phyloP scores from a whole-genome alignment of 352 stramenopile species.

The Pythium aristosporum region DNA sequence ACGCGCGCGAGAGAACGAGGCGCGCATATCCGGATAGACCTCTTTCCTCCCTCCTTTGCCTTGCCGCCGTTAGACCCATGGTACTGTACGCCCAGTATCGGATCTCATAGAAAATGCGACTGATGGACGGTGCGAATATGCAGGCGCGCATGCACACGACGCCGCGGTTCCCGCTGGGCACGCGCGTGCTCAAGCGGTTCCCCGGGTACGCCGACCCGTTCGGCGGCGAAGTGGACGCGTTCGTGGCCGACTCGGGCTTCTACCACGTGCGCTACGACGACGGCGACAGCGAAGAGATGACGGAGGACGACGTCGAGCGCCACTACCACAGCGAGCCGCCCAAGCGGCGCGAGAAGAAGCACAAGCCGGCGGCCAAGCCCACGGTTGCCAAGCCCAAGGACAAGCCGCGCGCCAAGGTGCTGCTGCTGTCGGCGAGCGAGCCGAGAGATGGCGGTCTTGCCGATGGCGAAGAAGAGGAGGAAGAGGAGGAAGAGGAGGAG shows the following conservation, averaged over 20 bases:
- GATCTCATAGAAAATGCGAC: neutral
- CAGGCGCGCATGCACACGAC: constrained; percentile 50
- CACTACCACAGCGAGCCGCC: constrained; percentile 32
- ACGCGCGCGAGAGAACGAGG: neutral
- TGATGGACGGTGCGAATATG: neutral
- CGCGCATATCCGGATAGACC: neutral
- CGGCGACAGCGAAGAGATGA: constrained; percentile 82
- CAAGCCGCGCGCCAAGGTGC: constrained; percentile 17
- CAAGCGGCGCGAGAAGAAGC: constrained; percentile 8
- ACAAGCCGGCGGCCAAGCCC: neutral
- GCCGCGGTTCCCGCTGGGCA: constrained; percentile 59
- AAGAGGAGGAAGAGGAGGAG: constrained; percentile 13
- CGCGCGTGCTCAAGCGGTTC: constrained; percentile 70
- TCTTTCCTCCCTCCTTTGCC: neutral
- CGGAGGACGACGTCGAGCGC: constrained; percentile 57
- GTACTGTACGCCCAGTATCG: neutral
- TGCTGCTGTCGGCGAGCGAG: constrained; percentile 9
- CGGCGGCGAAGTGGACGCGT: constrained; percentile 53
- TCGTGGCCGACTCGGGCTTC: constrained; percentile 47
- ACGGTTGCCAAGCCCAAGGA: neutral
- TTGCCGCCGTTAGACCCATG: neutral
- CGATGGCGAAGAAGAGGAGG: constrained; percentile 24
- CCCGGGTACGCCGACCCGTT: constrained; percentile 60
- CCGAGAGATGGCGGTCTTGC: constrained; percentile 22
- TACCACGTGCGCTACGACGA: constrained; percentile 82